These are phyloP conservation scores for Viridothelium virens DNA, from an alignment of 495 filamentous ascomycete species.

Conservation along the genomic window DNA sequence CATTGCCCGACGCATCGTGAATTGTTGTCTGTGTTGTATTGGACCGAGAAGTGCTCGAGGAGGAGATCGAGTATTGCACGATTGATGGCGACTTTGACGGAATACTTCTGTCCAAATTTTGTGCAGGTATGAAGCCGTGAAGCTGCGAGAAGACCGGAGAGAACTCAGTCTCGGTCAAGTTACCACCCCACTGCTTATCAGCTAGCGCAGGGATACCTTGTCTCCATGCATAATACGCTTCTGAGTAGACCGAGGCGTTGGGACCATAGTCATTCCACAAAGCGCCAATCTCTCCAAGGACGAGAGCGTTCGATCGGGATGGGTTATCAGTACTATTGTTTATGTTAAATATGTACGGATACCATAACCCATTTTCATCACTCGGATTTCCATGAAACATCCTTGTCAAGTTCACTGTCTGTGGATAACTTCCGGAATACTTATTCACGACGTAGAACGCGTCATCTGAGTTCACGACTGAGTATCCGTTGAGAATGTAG, in stretches of 20 bases:
- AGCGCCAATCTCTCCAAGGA: constrained; percentile 41
- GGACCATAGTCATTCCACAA: constrained; percentile 49
- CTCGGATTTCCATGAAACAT: constrained; percentile 43
- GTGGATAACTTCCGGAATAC: constrained; percentile 42
- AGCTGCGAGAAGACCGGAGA: constrained; percentile 34
- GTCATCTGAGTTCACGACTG: constrained; percentile 47
- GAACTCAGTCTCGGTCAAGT: constrained; percentile 39
- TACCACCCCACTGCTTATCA: constrained; percentile 51
- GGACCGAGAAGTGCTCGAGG: constrained; percentile 14
- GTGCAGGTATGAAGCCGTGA: constrained; percentile 37
- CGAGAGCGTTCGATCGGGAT: constrained; percentile 31
- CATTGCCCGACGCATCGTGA: constrained; percentile 40
- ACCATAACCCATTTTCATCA: constrained; percentile 31
- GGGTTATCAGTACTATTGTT: constrained; percentile 42
- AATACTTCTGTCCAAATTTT: constrained; percentile 43
- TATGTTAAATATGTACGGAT: constrained; percentile 43
- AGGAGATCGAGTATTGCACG: constrained; percentile 33
- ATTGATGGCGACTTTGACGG: constrained; percentile 37
- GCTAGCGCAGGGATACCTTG: constrained; percentile 43
- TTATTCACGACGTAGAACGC: constrained; percentile 44
- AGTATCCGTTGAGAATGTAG: constrained; percentile 45
- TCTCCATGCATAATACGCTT: constrained; percentile 45
- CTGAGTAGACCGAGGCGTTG: constrained; percentile 41
- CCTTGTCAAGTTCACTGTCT: constrained; percentile 35
- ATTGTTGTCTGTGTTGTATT: constrained; percentile 20